Base-by-base conservation (phyloP, 78 protist genomes). In the Diacronema lutheri region DNA sequence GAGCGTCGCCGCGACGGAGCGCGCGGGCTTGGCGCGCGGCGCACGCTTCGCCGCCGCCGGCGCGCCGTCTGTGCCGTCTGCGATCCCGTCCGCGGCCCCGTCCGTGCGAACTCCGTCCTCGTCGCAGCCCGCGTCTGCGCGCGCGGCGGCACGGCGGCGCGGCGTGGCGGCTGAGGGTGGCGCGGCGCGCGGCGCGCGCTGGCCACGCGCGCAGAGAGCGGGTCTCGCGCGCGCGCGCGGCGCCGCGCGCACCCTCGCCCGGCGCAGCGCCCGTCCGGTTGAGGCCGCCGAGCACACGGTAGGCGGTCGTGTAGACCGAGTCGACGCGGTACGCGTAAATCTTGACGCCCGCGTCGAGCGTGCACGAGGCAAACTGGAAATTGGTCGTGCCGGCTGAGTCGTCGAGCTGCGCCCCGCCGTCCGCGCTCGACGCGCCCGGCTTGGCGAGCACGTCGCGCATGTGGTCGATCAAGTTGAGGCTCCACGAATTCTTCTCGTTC, bases 321-420 rank as follows among this genome's bases (percentile, higher is more conserved):
- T 97, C 99, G 2, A 97, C 98, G 14, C 99, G 92, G 38, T 41
- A 56, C 0, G 97, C 82, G 87, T 96, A 97, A 38, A 97, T 96
- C 77, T 96, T 93, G 21, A 91, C 87, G 35, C 94, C 81, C 0
- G 98, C 99, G 64, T 97, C 98, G 33, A 97, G 86, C 16, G 97
- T 96, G 89, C 91, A 80, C 1, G 95, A 80, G 29, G 98, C 99
- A 0, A 60, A 79, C 84, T 95, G 96, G 68, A 96, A 97, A 83
- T 95, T 94, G 38, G 94, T 87, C 66, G 55, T 77, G 44, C 86
- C 29, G 40, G 40, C 37, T 1, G 41, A 74, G 71, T 0, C 64
- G 57, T 56, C 65, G 64, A 41, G 72, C 21, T 26, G 82, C 83
- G 50, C 80, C 35, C 89, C 93, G 37, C 64, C 79, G 29, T 78